Percentiles rank a stretch among this genome's conserved stretches.
Conservation (phyloP, 345 rosid species). For the Anacardium occidentale region DNA sequence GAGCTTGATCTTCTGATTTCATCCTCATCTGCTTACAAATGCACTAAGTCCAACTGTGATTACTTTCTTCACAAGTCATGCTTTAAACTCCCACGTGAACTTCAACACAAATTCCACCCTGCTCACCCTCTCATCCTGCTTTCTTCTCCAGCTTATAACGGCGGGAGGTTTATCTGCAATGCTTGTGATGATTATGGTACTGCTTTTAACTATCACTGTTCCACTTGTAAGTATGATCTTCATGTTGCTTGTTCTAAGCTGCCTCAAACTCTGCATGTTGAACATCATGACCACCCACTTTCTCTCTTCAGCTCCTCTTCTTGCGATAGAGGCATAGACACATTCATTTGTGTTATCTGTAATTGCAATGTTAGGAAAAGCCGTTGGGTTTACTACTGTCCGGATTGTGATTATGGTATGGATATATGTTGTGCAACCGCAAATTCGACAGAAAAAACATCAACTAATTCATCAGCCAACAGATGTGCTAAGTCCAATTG, state of each 20-base stretch:
- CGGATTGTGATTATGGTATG: constrained; percentile 22
- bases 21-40: constrained; percentile 15
- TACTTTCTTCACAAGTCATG: constrained; percentile 21
- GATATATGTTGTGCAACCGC: neutral
- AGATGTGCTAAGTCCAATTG: constrained; percentile 9
- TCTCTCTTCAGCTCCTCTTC: neutral
- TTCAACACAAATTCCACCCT: constrained; percentile 17
- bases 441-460: neutral
- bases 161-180: neutral
- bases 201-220: constrained; percentile 11
- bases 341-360: constrained; percentile 20
- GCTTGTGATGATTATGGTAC: constrained; percentile 23
- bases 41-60: constrained; percentile 9
- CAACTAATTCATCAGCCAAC: neutral
- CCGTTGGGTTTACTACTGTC: constrained; percentile 22
- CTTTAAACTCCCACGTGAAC: constrained; percentile 13
- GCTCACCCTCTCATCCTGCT: constrained; percentile 14
- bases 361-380: neutral
- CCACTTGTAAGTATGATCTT: constrained; percentile 17
- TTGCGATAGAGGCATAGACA: neutral
- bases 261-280: constrained; percentile 22
- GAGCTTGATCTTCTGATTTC: constrained; percentile 17
- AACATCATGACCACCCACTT: constrained; percentile 16
- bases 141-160: neutral
- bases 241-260: constrained; percentile 27